Evolutionary conservation across 805 yeast genomes (phyloP), one percentile per base, ranked within the genome.

Genomic region (Yamadazyma nakazawae): DNA sequence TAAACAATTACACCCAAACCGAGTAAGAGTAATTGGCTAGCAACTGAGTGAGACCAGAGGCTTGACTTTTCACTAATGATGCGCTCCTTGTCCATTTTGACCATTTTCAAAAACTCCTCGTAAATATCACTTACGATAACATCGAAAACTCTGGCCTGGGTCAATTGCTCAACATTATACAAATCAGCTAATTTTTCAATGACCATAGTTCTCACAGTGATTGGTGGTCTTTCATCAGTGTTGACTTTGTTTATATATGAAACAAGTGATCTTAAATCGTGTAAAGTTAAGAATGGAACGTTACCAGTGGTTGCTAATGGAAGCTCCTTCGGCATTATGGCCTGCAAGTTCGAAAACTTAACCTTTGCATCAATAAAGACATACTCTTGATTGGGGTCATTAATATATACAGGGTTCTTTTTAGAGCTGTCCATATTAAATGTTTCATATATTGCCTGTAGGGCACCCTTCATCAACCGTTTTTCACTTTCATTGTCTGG

Each of bases 301-400:
- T 77, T 75, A 1, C 78, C 74, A 0, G 76, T 58, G 5, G 66
- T 57, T 5, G 87, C 76, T 52, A 78, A 63, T 2, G 70, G 71
- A 3, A 88, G 79, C 36, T 75, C 59, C 25, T 63, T 57, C 0
- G 76, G 88, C 37, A 76, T 61, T 4, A 69, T 66, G 0, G 88
- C 88, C 51, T 74, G 80, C 48, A 85, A 62, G 53, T 85, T 85
- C 48, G 71, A 73, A 56, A 86, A 82, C 47, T 79, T 80, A 24
- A 86, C 72, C 52, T 79, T 84, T 52, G 83, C 73, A 59, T 85
- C 88, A 48, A 86, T 72, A 25, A 86, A 80, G 31, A 85, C 80
- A 58, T 87, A 87, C 55, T 67, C 72, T n/a, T 39, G 43, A 24
- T 39, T 34, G 9, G 62, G 43, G 3, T 52, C 40, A 12, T 49